phyloP scores from a whole-genome alignment of 2,329 filamentous ascomycete species.

The Furcasterigmium furcatum region DNA sequence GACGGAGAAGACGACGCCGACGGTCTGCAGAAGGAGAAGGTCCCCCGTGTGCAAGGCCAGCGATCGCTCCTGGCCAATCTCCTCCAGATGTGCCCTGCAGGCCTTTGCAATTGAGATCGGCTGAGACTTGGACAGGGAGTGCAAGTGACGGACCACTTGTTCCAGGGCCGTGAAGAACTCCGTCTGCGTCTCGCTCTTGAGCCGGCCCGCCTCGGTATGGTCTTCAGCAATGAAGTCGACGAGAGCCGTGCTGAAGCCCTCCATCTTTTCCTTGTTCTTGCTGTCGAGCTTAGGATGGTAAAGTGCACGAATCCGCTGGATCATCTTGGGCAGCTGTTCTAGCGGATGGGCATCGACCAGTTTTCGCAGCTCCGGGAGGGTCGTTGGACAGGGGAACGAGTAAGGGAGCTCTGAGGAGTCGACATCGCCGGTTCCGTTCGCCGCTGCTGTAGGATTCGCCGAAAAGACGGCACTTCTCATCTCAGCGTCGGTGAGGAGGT shows the following conservation, averaged over 20 bases:
- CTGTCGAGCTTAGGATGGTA: conserved; percentile 84
- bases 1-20: conserved; percentile 84
- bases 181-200: not conserved
- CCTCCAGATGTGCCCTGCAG: conserved; percentile 60
- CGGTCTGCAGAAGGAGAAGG: conserved; percentile 76
- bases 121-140: conserved; percentile 87
- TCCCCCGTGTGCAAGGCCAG: conserved; percentile 64
- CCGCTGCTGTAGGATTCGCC: conserved; percentile 35
- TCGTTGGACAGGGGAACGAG: conserved; percentile 82
- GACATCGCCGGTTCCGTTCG: conserved; percentile 46
- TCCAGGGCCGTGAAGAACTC: conserved; percentile 50
- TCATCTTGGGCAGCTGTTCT: conserved; percentile 68
- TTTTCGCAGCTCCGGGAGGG: conserved; percentile 69
- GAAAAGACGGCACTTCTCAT: conserved; percentile 49
- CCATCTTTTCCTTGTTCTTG: conserved; percentile 80
- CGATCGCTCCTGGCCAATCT: conserved; percentile 46
- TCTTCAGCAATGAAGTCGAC: conserved; percentile 54
- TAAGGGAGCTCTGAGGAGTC: conserved; percentile 55
- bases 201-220: not conserved
- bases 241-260: conserved; percentile 62
- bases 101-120: conserved; percentile 68
- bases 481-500: conserved; percentile 59
- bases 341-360: conserved; percentile 59
- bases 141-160: conserved; percentile 80
- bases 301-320: conserved; percentile 88